Evolutionary conservation across 2,329 filamentous ascomycete genomes (phyloP).

Genomic region (Lomentospora prolificans): DNA sequence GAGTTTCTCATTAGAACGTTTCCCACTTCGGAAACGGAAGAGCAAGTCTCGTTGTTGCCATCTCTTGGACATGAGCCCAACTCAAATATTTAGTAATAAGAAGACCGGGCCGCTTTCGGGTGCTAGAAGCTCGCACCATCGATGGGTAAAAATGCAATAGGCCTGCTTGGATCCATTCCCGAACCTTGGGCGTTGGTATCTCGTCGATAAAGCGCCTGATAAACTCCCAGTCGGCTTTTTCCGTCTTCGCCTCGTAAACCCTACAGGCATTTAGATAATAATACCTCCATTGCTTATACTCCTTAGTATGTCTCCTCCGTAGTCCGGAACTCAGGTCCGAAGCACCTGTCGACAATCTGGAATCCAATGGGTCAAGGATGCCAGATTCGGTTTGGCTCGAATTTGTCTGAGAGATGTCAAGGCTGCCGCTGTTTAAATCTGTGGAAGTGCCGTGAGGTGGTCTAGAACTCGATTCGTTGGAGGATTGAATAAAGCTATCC

Average conservation of each 20-base stretch:
- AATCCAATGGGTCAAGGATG: neutral
- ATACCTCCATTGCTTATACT: conserved; percentile 7
- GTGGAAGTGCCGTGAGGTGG: neutral
- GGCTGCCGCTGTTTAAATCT: neutral
- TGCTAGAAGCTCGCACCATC: neutral
- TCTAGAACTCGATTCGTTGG: neutral
- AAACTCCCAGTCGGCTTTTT: conserved; percentile 6
- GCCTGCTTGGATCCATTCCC: conserved; percentile 3
- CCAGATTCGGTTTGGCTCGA: neutral
- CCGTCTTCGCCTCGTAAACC: conserved; percentile 5
- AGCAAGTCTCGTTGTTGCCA: conserved; percentile 1
- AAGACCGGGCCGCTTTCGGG: neutral
- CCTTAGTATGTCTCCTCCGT: neutral
- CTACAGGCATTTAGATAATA: conserved; percentile 3
- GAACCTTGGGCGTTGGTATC: neutral
- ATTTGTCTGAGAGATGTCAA: neutral
- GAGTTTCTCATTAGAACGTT: too few species aligned
- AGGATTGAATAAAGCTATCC: neutral
- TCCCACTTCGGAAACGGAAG: conserved; percentile 9
- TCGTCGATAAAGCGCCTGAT: conserved; percentile 4
- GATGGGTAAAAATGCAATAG: conserved; percentile 5
- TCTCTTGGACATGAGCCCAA: conserved; percentile 1
- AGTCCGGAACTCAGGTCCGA: neutral
- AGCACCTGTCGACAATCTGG: neutral
- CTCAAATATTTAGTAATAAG: conserved; percentile 5